phyloP scores from a whole-genome alignment of 2,329 filamentous ascomycete genomes.

The Paraphaeosphaeria sporulosa region DNA sequence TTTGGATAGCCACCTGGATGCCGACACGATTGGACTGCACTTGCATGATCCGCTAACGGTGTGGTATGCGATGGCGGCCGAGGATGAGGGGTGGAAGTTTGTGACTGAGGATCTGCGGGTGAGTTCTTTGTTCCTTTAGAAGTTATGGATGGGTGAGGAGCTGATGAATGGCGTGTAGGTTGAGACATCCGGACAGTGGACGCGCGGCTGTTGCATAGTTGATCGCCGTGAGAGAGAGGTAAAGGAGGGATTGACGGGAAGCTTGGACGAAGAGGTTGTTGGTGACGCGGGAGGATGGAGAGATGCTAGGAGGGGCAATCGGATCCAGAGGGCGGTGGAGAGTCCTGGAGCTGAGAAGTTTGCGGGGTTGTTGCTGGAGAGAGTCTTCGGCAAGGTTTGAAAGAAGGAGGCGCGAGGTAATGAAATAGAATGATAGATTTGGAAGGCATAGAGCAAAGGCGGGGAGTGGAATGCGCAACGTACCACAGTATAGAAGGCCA shows the following conservation, averaged over 20 bases:
- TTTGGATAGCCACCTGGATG: conserved; percentile 46
- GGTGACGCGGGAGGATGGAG: conserved; percentile 82
- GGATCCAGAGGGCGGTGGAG: conserved; percentile 74
- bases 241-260: conserved; percentile 44
- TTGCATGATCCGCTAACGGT: conserved; percentile 57
- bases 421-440: neutral
- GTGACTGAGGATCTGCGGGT: conserved; percentile 74
- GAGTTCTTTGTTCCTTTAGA: neutral
- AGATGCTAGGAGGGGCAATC: conserved; percentile 76
- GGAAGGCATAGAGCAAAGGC: neutral
- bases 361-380: conserved; percentile 69
- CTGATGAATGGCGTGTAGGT: conserved; percentile 50
- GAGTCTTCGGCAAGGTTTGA: conserved; percentile 63
- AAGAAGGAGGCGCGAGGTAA: neutral
- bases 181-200: conserved; percentile 94
- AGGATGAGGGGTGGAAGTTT: conserved; percentile 44
- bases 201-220: conserved; percentile 85
- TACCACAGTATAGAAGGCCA: too few relatives aligned
- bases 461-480: too few relatives aligned
- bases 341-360: conserved; percentile 74
- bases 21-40: conserved; percentile 49
- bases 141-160: too few relatives aligned
- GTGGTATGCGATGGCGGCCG: conserved; percentile 44
- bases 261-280: conserved; percentile 56
- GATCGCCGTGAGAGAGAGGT: conserved; percentile 73